Base-by-base conservation (phyloP, 306 rosid species). In the Prunus salicina region DNA sequence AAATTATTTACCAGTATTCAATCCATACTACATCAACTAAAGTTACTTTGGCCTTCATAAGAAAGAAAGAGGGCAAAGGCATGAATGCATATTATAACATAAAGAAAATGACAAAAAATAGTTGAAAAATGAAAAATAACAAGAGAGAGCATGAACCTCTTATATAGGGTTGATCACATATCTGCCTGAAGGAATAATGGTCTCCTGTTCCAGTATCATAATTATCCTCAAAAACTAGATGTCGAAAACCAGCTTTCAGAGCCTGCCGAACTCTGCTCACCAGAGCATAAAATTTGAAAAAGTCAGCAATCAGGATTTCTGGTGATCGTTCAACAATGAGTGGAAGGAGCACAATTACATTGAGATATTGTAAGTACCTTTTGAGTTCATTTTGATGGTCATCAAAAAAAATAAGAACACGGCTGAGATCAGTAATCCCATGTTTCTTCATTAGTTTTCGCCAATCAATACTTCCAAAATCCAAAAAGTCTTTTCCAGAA, bases 191-290 rank as follows among this genome's bases (percentile, higher is more conserved):
- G 74, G 99, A 96, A 89, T 96, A 96, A 83, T 96, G 99, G 72
- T 96, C 99, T 70, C 99, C 99, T 6, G 97, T 92, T 83, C 99
- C 99, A 51, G 98, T 96, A 83, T 96, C 99, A 79, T 96, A 96
- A 85, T 96, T 96, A 84, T 96, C 99, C 90, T 96, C 99, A 76
- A 96, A 96, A 75, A 96, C 87, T 82, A 96, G 91, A 87, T 96
- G 99, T 47, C 57, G 89, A 80, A 96, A 96, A 73, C 99, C 99
- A 78, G 91, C 97, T 73, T 89, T 86, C 78, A 92, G 81, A 78
- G 98, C 93, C 84, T 96, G 96, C 57, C 78, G 78, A 75, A 92
- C 57, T 87, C 99, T 96, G 93, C 73, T 73, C 81, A 71, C 78
- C 63, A 79, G 8, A 78, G 79, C 65, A 88, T 45, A 78, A 41